Percentiles rank a stretch among this genome's conserved stretches.
These are phyloP conservation scores for Turnera subulata DNA, from an alignment of 345 rosid genomes.

Conservation along the genomic window DNA sequence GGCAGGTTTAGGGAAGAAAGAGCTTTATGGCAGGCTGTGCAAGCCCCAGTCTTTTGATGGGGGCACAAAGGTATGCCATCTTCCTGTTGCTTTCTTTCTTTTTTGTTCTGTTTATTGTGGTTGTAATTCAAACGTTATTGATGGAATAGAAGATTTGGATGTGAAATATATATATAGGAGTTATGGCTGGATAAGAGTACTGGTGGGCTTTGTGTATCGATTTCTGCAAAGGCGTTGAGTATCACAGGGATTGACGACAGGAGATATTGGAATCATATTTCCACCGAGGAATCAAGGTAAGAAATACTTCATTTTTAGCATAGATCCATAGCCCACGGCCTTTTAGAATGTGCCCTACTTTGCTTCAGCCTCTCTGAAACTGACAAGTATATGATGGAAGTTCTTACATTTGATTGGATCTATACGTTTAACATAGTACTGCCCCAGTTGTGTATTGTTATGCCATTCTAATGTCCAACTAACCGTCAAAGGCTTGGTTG, in stretches of 20 bases:
- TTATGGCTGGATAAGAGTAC: conserved; percentile 48
- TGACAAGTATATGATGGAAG: no score
- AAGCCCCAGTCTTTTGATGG: conserved; percentile 25
- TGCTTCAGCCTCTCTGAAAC: no score
- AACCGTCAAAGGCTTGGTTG: no score
- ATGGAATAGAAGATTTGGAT: background rate
- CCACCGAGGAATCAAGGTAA: conserved; percentile 63
- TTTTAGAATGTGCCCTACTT: no score
- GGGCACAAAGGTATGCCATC: conserved; percentile 28
- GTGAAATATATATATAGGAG: conserved; percentile 12
- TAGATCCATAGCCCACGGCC: no score
- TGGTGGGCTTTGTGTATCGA: conserved; percentile 51
- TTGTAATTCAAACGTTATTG: background rate
- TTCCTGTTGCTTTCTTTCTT: background rate
- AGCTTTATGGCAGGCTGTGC: conserved; percentile 29
- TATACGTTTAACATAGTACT: no score
- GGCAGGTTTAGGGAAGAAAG: conserved; percentile 21
- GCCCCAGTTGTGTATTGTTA: no score
- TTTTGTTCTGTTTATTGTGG: no score
- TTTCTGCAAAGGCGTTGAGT: conserved; percentile 50
- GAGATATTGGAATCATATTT: conserved; percentile 62
- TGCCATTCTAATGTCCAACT: no score
- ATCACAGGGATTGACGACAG: conserved; percentile 82
- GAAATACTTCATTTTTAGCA: no score
- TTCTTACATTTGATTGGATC: no score